Evolutionary conservation across 1,284 basidiomycete species (phyloP), one percentile per base, ranked within the genome.

Genomic region (Mycosarcoma mackinlayi): DNA sequence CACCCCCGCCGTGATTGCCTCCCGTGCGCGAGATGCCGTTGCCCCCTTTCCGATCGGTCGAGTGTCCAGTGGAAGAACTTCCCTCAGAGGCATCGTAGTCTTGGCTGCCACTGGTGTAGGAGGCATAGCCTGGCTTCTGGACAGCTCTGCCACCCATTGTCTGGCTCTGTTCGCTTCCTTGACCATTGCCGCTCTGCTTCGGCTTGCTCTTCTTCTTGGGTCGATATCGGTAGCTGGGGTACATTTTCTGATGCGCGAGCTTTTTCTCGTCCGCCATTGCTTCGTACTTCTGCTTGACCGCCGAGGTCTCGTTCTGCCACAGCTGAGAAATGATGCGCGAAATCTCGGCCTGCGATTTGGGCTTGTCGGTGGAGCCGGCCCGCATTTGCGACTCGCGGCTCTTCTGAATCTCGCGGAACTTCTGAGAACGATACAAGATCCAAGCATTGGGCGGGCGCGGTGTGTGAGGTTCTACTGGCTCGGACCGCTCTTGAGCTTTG

Each of bases 361-460:
- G 82, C 49, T 81, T 75, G 6, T 83, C 83, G 0, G 67, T 75
- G 48, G 82, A 81, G 24, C 82, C 80, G 18, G 60, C 49, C 28
- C 78, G 80, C 18, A 80, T 58, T 18, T 57, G 64, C 83, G 13
- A 83, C 81, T 54, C 83, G 76, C 23, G 83, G 84, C n/a, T 84
- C 83, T 31, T 78, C 25, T 72, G 71, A 31, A 86, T 76, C 25
- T 84, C 83, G 38, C 77, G 79, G 53, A 88, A 85, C 78, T 87
- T 89, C 71, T 89, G 87, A 3, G 89, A 89, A 38, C 93, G 88
- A 81, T 92, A 96, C n/a, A 95, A 76, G 64, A 96, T 94, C 92
- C 92, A 95, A 0, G 93, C 89, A 81, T 95, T 95, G 16, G 89
- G 89, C 3, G 93, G 93, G 0, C 92, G 87, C 1, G 89, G 89